Base-by-base conservation (phyloP, 2,329 filamentous ascomycete genomes). In the Penicillium sp. region DNA sequence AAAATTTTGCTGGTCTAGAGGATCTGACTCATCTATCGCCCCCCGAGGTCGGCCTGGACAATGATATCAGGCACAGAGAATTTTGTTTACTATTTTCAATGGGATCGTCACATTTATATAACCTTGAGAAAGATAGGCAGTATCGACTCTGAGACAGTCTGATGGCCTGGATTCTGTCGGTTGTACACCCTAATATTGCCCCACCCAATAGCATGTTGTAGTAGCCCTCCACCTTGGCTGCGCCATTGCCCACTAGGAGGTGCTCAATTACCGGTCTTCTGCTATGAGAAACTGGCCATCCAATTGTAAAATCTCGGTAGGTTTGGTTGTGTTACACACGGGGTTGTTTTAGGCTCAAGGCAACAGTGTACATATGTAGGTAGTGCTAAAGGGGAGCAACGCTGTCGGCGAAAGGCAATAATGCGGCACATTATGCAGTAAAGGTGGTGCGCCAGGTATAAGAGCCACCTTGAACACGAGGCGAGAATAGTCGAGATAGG, bases 1-100 rank as follows among this genome's bases (percentile, higher is more conserved):
- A 22, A 11, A 61, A 61, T 57, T 60, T 54, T 61, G 60, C 50
- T 58, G 63, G 63, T 22, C 45, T 36, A 28, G 38, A 44, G 4
- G 25, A n/a, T 44, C 30, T 42, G 53, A 51, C 53, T 50, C 37
- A 50, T 35, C 30, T 33, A 25, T 28, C 12, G 37, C 40, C 38
- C 16, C n/a, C 16, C 30, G 30, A 31, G 30, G 30, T 31, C 40
- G 38, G 49, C 38, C 26, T 31, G 43, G 36, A 46, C 22, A 35
- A 49, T 31, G 37, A 35, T 47, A 40, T 53, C 50, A 53, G 26
- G 28, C 37, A 26, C 36, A 22, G 2, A 41, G 25, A 43, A 43
- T 49, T 49, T 49, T 49, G 12, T 41, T 53, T 40, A 48, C 5
- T 8, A 11, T 38, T 35, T 52, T 52, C 35, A 38, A 46, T 52